These are phyloP conservation scores for Yamadazyma jaroonii DNA, from an alignment of 1,139 yeast genomes.

Conservation along the genomic window DNA sequence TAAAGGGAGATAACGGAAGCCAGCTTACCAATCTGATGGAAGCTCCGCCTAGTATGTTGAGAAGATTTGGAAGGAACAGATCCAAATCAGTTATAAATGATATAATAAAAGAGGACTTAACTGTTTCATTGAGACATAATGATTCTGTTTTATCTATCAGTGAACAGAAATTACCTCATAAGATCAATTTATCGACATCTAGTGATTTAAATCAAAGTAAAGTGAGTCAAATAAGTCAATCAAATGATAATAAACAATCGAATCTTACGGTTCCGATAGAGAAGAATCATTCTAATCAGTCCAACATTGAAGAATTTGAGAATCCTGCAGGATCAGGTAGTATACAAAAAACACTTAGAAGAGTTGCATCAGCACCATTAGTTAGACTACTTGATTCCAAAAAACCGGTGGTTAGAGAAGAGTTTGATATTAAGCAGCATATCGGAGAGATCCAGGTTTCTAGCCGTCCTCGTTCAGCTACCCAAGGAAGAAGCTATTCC, in stretches of 20 bases:
- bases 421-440: conserved; percentile 47
- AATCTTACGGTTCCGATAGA: background rate
- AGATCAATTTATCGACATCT: conserved; percentile 7
- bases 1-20: no score
- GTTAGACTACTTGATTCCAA: conserved; percentile 31
- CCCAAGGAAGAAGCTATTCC: conserved; percentile 66
- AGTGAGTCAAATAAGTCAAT: background rate
- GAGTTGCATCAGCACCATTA: conserved; percentile 83
- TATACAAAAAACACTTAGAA: conserved; percentile 55
- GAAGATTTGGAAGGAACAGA: conserved; percentile 9
- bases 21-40: background rate
- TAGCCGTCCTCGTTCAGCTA: conserved; percentile 46
- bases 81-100: conserved; percentile 10
- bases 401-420: conserved; percentile 10
- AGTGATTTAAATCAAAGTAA: conserved; percentile 25
- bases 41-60: conserved; percentile 11
- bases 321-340: conserved; percentile 13
- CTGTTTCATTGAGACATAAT: conserved; percentile 41
- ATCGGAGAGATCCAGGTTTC: conserved; percentile 51
- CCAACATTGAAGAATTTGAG: background rate
- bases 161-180: conserved; percentile 20
- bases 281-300: background rate
- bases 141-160: conserved; percentile 36
- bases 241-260: conserved; percentile 3
- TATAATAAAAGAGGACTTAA: conserved; percentile 20